Evolutionary conservation across 139 green algal genomes (phyloP).

Genomic region (Coelastrella sp.): DNA sequence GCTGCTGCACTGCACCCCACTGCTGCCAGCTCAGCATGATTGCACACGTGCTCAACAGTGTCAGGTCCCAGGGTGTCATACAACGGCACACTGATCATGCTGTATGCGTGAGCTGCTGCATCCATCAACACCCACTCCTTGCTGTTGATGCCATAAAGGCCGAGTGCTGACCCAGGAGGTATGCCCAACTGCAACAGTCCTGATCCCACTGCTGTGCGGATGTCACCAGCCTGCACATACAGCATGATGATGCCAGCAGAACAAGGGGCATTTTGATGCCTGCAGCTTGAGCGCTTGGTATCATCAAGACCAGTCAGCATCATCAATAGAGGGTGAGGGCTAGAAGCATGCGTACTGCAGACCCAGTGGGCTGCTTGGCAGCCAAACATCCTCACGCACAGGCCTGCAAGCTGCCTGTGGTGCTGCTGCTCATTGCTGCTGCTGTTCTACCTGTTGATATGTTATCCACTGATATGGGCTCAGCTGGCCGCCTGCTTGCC

Average conservation of each 20-base stretch:
- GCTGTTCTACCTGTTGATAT: slow-evolving; percentile 54
- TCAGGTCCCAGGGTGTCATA: slow-evolving; percentile 98
- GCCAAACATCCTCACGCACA: no score
- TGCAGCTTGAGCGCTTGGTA: no score
- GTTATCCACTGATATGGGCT: slow-evolving; percentile 69
- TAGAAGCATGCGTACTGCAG: no score
- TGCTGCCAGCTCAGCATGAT: slow-evolving; percentile 90
- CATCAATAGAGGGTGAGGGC: no score
- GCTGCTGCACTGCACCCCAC: slow-evolving; percentile 79
- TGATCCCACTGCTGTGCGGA: slow-evolving; percentile 86
- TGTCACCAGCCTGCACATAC: slow-evolving; percentile 64
- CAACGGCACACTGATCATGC: slow-evolving; percentile 90
- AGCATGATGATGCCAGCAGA: neutral
- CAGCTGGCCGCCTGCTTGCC: neutral
- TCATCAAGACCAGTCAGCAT: no score
- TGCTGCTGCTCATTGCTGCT: slow-evolving; percentile 5
- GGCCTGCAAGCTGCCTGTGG: neutral
- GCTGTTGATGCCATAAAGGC: slow-evolving; percentile 93
- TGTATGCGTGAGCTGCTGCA: slow-evolving; percentile 86
- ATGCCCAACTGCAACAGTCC: slow-evolving; percentile 89
- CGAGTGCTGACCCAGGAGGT: slow-evolving; percentile 68
- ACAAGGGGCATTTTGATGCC: no score
- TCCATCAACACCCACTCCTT: slow-evolving; percentile 94
- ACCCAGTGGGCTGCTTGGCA: no score
- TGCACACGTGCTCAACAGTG: slow-evolving; percentile 93